Percentiles rank a stretch among this genome's conserved stretches.
These are phyloP conservation scores for Russula sp. DNA, from an alignment of 768 basidiomycete species.

Conservation along the genomic window DNA sequence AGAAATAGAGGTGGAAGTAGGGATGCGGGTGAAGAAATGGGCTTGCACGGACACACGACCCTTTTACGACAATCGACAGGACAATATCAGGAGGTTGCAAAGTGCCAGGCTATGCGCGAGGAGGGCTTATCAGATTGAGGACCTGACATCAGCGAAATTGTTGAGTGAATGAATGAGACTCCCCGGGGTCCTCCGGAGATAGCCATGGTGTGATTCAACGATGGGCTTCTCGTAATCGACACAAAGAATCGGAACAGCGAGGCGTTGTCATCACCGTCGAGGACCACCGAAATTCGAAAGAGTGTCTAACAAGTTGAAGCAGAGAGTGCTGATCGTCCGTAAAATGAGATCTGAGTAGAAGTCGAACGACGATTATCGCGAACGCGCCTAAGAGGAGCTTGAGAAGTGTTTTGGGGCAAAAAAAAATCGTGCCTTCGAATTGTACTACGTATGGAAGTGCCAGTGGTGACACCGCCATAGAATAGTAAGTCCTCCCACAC, in stretches of 20 bases:
- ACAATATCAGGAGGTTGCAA: neutral
- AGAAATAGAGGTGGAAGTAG: constrained; percentile 3
- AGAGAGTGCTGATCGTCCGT: neutral
- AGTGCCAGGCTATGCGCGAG: constrained; percentile 1
- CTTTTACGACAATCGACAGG: constrained; percentile 17
- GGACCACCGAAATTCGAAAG: too few relatives aligned
- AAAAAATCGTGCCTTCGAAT: too few relatives aligned
- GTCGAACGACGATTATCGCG: neutral
- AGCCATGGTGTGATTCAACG: neutral
- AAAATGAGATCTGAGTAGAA: neutral
- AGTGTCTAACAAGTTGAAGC: neutral
- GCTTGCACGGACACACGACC: constrained; percentile 4
- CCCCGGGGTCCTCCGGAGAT: constrained; percentile 8
- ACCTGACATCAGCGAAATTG: neutral
- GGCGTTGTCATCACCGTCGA: neutral
- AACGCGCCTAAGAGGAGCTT: neutral
- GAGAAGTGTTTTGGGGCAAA: neutral
- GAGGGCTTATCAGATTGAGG: constrained; percentile 3
- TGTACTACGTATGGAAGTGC: too few relatives aligned
- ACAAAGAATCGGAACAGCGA: neutral
- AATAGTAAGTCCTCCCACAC: too few relatives aligned
- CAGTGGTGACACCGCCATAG: too few relatives aligned
- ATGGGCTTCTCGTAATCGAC: neutral
- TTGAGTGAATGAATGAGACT: neutral
- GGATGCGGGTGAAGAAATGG: neutral